phyloP scores from a whole-genome alignment of 345 rosid genomes.

The Murraya koenigii region DNA sequence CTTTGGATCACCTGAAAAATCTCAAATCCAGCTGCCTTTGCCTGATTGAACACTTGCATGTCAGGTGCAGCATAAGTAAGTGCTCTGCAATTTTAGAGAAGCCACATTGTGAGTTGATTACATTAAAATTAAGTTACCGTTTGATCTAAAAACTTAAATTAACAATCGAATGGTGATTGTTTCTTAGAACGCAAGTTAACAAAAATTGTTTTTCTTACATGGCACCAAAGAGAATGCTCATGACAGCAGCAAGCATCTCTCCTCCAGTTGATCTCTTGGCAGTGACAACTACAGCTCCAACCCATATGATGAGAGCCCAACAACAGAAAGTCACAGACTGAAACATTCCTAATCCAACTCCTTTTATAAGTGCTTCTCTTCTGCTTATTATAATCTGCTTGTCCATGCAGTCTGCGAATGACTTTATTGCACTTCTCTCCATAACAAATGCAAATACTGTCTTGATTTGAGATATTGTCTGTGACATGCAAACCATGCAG shows the following conservation, averaged over 20 bases:
- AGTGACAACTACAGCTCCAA: slow-evolving; percentile 52
- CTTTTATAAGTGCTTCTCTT: slow-evolving; percentile 60
- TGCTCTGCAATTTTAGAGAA: slow-evolving; percentile 34
- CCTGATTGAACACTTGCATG: slow-evolving; percentile 63
- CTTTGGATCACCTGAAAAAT: slow-evolving; percentile 48
- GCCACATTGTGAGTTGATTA: not conserved
- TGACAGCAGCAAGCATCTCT: slow-evolving; percentile 49
- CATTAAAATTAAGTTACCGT: not conserved
- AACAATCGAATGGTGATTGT: not conserved
- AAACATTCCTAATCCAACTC: slow-evolving; percentile 59
- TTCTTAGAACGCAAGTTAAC: too few species aligned
- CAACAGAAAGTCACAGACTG: slow-evolving; percentile 54
- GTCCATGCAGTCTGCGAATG: slow-evolving; percentile 45
- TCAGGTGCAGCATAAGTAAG: slow-evolving; percentile 70
- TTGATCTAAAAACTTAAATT: not conserved
- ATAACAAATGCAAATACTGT: slow-evolving; percentile 66
- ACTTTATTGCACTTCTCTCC: slow-evolving; percentile 40
- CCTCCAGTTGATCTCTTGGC: slow-evolving; percentile 46
- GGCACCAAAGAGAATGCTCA: slow-evolving; percentile 69
- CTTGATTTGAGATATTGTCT: slow-evolving; percentile 58
- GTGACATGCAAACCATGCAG: slow-evolving; percentile 3
- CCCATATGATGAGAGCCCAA: slow-evolving; percentile 60
- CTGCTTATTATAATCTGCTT: slow-evolving; percentile 40
- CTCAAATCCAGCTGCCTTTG: slow-evolving; percentile 63
- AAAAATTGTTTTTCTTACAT: slow-evolving; percentile 36